phyloP scores from a whole-genome alignment of 768 basidiomycete genomes.

The Steccherinum ochraceum region DNA sequence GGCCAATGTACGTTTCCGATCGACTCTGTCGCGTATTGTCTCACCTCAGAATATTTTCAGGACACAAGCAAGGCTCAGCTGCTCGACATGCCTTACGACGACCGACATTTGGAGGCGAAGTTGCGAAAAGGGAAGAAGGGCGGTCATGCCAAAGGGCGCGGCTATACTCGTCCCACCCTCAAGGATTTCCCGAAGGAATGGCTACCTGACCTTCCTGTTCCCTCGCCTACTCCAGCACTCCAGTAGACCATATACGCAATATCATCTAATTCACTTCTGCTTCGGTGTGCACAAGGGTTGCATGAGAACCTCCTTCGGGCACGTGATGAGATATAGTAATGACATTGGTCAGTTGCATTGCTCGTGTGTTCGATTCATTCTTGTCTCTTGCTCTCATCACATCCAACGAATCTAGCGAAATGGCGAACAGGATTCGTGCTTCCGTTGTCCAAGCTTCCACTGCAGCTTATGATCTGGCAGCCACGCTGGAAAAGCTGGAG shows the following conservation, averaged over 20 bases:
- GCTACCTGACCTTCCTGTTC: conserved; percentile 41
- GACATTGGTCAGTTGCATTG: neutral
- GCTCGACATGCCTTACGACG: conserved; percentile 71
- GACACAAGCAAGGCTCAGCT: conserved; percentile 39
- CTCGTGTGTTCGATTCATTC: no score
- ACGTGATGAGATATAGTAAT: neutral
- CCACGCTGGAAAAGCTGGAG: conserved; percentile 46
- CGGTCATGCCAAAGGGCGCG: conserved; percentile 51
- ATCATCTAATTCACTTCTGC: conserved; percentile 1
- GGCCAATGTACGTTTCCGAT: conserved; percentile 77
- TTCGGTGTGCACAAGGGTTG: neutral
- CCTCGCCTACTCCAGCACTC: conserved; percentile 10
- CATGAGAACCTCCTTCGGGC: neutral
- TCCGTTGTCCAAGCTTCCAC: conserved; percentile 51
- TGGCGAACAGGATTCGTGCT: conserved; percentile 32
- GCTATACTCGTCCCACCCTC: conserved; percentile 54
- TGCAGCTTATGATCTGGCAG: conserved; percentile 36
- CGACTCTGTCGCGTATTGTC: neutral
- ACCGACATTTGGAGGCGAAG: conserved; percentile 71
- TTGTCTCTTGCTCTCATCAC: no score
- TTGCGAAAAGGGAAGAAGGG: conserved; percentile 67
- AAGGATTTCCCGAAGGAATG: conserved; percentile 83
- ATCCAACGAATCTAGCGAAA: no score
- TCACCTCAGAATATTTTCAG: no score
- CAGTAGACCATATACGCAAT: conserved; percentile 9